These are phyloP conservation scores for Pseudogymnoascus verrucosus DNA, from an alignment of 2,329 filamentous ascomycete genomes.

Conservation along the genomic window DNA sequence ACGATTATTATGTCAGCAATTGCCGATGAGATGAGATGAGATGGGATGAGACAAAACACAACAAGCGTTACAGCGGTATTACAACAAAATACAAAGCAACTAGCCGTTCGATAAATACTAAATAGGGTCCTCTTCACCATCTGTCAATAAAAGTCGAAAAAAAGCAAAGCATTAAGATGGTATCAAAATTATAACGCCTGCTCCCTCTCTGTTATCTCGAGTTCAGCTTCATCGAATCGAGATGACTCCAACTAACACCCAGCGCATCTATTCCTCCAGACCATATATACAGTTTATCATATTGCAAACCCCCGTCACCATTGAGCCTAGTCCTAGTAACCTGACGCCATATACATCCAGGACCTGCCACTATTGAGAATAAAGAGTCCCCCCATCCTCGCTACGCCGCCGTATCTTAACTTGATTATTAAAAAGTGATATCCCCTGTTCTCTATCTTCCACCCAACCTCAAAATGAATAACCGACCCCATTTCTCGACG, in stretches of 20 bases:
- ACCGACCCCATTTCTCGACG: background rate
- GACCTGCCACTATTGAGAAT: background rate
- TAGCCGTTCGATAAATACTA: background rate
- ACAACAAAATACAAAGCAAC: background rate
- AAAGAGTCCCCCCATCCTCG: background rate
- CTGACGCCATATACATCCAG: background rate
- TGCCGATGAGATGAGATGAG: background rate
- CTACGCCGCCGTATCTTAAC: background rate
- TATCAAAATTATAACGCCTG: slow-evolving; percentile 2
- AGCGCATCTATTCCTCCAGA: background rate
- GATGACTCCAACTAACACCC: background rate
- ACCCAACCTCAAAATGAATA: background rate
- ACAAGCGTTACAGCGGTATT: background rate
- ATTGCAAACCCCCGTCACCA: background rate
- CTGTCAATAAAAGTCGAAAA: background rate
- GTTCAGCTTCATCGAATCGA: background rate
- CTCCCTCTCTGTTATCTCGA: background rate
- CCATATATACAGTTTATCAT: background rate
- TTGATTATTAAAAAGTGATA: slow-evolving; percentile 4
- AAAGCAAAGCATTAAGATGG: background rate
- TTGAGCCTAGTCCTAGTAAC: slow-evolving; percentile 1
- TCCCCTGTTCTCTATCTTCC: background rate
- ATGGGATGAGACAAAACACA: background rate
- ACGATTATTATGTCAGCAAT: background rate
- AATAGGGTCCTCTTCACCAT: background rate